phyloP scores from a whole-genome alignment of 2,329 filamentous ascomycete species.

The Fonsecaea nubica region DNA sequence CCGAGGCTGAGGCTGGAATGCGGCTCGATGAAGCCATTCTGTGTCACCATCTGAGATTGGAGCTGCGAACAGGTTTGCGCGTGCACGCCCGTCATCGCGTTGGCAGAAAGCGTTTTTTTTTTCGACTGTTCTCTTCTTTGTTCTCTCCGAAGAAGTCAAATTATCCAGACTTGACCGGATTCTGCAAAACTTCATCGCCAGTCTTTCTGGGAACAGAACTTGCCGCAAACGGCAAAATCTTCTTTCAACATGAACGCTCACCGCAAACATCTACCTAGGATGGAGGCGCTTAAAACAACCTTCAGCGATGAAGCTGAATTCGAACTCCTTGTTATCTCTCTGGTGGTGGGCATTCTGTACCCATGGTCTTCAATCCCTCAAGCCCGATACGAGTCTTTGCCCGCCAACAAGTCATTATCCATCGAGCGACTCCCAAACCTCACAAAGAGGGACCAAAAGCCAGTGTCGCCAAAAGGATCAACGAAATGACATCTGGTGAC shows the following conservation, averaged over 20 bases:
- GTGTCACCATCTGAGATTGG: conserved; percentile 32
- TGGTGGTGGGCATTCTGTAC: not conserved
- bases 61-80: conserved; percentile 28
- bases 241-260: conserved; percentile 29
- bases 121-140: conserved; percentile 22
- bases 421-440: conserved; percentile 7
- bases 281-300: conserved; percentile 31
- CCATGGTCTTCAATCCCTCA: conserved; percentile 33
- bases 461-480: not conserved
- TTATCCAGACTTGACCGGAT: conserved; percentile 16
- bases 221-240: conserved; percentile 37
- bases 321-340: conserved; percentile 12
- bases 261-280: conserved; percentile 30
- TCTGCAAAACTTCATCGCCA: conserved; percentile 1
- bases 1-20: conserved; percentile 38
- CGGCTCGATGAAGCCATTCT: conserved; percentile 31
- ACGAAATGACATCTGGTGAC: conserved; percentile 19
- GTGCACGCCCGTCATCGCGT: not conserved
- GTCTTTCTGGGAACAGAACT: conserved; percentile 20
- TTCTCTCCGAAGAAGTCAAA: conserved; percentile 29
- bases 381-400: conserved; percentile 32
- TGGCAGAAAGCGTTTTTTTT: not conserved
- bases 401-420: conserved; percentile 21
- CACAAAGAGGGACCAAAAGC: conserved; percentile 4
- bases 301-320: conserved; percentile 9